Evolutionary conservation across 2,329 filamentous ascomycete genomes (phyloP).

Genomic region (Talaromyces islandicus): DNA sequence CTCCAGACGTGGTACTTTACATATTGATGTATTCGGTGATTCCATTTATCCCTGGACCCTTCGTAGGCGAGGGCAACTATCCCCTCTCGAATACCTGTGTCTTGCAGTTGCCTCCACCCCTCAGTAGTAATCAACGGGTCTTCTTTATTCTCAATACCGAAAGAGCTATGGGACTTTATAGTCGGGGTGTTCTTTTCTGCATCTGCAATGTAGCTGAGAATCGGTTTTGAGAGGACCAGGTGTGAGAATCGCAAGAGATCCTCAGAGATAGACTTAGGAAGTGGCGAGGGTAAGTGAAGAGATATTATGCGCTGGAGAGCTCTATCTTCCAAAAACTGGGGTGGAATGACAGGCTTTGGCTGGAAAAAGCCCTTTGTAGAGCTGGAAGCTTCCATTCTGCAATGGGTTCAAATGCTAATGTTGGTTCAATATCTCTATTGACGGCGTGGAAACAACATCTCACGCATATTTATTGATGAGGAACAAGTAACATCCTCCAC

Average conservation of each 20-base stretch:
- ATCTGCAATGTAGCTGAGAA: slow-evolving; percentile 15
- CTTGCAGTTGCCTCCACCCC: slow-evolving; percentile 20
- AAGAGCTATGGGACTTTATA: slow-evolving; percentile 17
- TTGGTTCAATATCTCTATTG: not conserved
- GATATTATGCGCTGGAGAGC: slow-evolving; percentile 16
- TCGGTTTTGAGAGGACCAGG: slow-evolving; percentile 15
- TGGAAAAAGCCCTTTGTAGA: slow-evolving; percentile 21
- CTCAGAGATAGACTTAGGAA: slow-evolving; percentile 13
- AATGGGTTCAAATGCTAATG: not conserved
- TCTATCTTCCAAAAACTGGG: slow-evolving; percentile 16
- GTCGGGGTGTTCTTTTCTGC: slow-evolving; percentile 18
- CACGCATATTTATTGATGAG: not conserved
- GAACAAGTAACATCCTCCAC: not conserved
- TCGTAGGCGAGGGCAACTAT: slow-evolving; percentile 20
- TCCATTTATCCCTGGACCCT: slow-evolving; percentile 11
- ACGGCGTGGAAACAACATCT: not conserved
- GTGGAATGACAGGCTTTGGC: slow-evolving; percentile 13
- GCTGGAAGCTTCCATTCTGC: slow-evolving; percentile 19
- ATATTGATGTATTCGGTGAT: slow-evolving; percentile 19
- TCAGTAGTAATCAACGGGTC: slow-evolving; percentile 20
- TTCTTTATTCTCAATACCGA: slow-evolving; percentile 19
- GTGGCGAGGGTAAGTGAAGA: slow-evolving; percentile 16
- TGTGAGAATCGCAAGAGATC: slow-evolving; percentile 17
- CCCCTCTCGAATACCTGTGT: slow-evolving; percentile 19
- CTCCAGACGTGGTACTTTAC: slow-evolving; percentile 19